A percentile compares a stretch with the other conserved stretches of the same genome.
Evolutionary conservation across 208 protist species (phyloP).

Genomic region (Leishmania tropica): DNA sequence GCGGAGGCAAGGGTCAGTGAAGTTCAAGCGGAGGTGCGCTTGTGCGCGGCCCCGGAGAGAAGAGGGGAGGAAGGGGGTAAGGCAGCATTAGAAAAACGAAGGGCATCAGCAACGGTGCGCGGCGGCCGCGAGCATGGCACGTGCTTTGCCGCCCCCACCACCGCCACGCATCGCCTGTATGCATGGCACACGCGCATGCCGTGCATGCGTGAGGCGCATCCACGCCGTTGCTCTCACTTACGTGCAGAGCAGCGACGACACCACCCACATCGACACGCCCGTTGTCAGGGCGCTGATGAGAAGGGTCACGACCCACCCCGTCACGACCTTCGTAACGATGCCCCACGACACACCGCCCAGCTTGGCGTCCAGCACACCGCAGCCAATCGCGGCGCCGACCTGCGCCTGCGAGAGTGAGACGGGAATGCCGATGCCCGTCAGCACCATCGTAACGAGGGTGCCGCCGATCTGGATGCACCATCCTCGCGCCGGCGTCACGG

Average conservation of each 20-base stretch:
- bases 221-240: not conserved
- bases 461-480: slow-evolving; percentile 85
- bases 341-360: slow-evolving; percentile 65
- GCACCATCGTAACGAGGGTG: slow-evolving; percentile 82
- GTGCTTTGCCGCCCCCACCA: not conserved
- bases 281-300: slow-evolving; percentile 73
- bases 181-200: not conserved
- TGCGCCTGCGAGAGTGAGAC: slow-evolving; percentile 84
- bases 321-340: slow-evolving; percentile 72
- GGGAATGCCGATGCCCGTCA: slow-evolving; percentile 81
- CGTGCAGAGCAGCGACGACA: slow-evolving; percentile 44
- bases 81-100: no score
- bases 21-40: not conserved
- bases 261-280: slow-evolving; percentile 46
- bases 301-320: slow-evolving; percentile 79
- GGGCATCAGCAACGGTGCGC: not conserved
- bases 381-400: slow-evolving; percentile 79
- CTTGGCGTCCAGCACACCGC: slow-evolving; percentile 72
- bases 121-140: no score
- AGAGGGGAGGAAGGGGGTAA: not conserved
- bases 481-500: slow-evolving; percentile 78
- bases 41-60: not conserved
- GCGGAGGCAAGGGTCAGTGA: not conserved
- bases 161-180: no score
- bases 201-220: not conserved